phyloP scores from a whole-genome alignment of 306 rosid species.

The Castanospermum australe region DNA sequence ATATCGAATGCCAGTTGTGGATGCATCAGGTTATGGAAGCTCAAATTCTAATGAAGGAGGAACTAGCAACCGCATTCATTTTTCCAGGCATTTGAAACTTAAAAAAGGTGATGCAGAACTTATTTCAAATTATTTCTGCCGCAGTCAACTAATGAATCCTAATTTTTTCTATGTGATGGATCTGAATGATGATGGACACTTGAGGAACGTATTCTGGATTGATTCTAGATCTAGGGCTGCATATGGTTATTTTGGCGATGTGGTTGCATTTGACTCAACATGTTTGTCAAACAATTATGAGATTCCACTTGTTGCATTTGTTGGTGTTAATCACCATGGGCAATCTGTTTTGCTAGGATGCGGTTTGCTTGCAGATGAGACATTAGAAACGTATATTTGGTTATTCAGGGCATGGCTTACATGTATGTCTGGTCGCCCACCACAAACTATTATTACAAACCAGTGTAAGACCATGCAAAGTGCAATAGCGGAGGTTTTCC shows the following conservation, averaged over 20 bases:
- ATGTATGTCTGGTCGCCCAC: slow-evolving; percentile 90
- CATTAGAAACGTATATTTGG: slow-evolving; percentile 81
- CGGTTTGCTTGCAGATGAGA: slow-evolving; percentile 86
- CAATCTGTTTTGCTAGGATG: slow-evolving; percentile 72
- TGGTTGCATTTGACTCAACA: slow-evolving; percentile 72
- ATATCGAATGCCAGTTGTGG: slow-evolving; percentile 61
- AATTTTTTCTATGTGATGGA: slow-evolving; percentile 85
- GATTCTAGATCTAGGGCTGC: slow-evolving; percentile 90
- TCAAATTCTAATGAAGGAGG: slow-evolving; percentile 66
- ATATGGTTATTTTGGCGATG: slow-evolving; percentile 77
- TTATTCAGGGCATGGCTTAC: slow-evolving; percentile 96
- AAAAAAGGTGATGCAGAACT: slow-evolving; percentile 67
- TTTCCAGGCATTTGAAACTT: slow-evolving; percentile 63
- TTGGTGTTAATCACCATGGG: slow-evolving; percentile 92
- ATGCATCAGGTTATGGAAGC: slow-evolving; percentile 59
- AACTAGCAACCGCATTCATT: slow-evolving; percentile 35
- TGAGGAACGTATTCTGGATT: slow-evolving; percentile 87
- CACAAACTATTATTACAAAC: slow-evolving; percentile 79
- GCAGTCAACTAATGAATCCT: slow-evolving; percentile 67
- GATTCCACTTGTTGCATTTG: slow-evolving; percentile 74
- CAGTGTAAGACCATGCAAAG: slow-evolving; percentile 65
- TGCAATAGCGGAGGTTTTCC: slow-evolving; percentile 91
- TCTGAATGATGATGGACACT: slow-evolving; percentile 81
- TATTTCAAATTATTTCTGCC: slow-evolving; percentile 63
- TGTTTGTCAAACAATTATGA: slow-evolving; percentile 79